Evolutionary conservation across 306 rosid genomes (phyloP).

Genomic region (Quercus glauca): DNA sequence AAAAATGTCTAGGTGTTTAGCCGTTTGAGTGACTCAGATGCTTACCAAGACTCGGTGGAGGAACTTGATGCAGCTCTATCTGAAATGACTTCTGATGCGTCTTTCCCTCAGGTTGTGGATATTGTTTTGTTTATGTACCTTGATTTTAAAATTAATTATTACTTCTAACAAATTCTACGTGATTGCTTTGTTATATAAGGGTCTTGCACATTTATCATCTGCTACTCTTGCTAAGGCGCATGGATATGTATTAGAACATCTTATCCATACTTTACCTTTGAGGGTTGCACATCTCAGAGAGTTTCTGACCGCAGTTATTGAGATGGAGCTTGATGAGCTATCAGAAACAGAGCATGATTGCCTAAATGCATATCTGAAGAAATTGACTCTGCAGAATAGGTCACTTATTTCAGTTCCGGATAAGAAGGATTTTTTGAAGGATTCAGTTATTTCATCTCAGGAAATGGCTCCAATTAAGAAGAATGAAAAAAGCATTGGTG

Average conservation of each 20-base stretch:
- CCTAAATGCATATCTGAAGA: slow-evolving; percentile 25
- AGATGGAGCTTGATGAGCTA: slow-evolving; percentile 35
- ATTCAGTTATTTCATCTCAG: not conserved
- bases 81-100: slow-evolving; percentile 26
- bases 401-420: not conserved
- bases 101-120: slow-evolving; percentile 34
- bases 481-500: not conserved
- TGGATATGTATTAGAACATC: slow-evolving; percentile 23
- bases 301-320: slow-evolving; percentile 26
- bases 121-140: not conserved
- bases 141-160: not conserved
- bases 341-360: slow-evolving; percentile 14
- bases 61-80: slow-evolving; percentile 40
- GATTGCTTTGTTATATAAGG: not conserved
- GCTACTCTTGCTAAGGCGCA: slow-evolving; percentile 13
- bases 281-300: slow-evolving; percentile 31
- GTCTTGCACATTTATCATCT: slow-evolving; percentile 33
- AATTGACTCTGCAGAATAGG: slow-evolving; percentile 10
- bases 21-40: slow-evolving; percentile 26
- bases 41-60: slow-evolving; percentile 25
- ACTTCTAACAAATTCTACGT: not conserved
- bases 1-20: slow-evolving; percentile 18
- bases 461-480: not conserved
- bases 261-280: slow-evolving; percentile 27
- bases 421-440: not conserved